Conservation (phyloP, 306 rosid species). For the Erythrophleum fordii region DNA sequence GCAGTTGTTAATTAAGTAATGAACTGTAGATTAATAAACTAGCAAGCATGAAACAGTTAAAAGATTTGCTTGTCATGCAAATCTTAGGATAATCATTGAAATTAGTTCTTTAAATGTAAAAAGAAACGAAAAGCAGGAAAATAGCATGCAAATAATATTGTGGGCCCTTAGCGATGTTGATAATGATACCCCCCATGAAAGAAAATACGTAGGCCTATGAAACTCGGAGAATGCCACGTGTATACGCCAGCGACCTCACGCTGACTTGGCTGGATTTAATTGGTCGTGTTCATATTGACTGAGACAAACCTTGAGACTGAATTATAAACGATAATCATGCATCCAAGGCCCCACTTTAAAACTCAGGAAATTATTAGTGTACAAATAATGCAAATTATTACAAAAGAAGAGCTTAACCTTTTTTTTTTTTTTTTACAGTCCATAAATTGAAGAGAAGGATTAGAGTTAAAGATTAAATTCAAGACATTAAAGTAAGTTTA, state of each 20-base stretch:
- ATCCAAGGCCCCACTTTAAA: conserved; percentile 32
- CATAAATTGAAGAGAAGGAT: no score
- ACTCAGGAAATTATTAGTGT: neutral
- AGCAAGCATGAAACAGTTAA: conserved; percentile 13
- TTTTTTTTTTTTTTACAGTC: no score
- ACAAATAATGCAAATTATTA: conserved; percentile 13
- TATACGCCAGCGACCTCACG: neutral
- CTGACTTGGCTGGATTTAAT: conserved; percentile 37
- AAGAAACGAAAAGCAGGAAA: conserved; percentile 4
- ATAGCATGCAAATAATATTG: conserved; percentile 30
- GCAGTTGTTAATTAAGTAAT: neutral
- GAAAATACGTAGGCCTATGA: conserved; percentile 27
- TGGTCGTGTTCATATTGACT: conserved; percentile 20
- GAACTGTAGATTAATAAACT: neutral
- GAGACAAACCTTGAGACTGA: conserved; percentile 33
- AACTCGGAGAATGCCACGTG: conserved; percentile 44
- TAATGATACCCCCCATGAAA: conserved; percentile 34
- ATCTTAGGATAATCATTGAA: conserved; percentile 49
- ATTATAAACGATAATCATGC: neutral
- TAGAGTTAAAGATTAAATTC: no score
- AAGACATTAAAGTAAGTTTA: no score
- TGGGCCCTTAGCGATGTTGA: conserved; percentile 31
- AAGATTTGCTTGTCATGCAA: conserved; percentile 34
- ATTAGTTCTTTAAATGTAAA: conserved; percentile 8
- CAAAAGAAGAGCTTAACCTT: neutral